These are phyloP conservation scores for Talaromyces piceae DNA, from an alignment of 2,329 filamentous ascomycete species.

Conservation along the genomic window DNA sequence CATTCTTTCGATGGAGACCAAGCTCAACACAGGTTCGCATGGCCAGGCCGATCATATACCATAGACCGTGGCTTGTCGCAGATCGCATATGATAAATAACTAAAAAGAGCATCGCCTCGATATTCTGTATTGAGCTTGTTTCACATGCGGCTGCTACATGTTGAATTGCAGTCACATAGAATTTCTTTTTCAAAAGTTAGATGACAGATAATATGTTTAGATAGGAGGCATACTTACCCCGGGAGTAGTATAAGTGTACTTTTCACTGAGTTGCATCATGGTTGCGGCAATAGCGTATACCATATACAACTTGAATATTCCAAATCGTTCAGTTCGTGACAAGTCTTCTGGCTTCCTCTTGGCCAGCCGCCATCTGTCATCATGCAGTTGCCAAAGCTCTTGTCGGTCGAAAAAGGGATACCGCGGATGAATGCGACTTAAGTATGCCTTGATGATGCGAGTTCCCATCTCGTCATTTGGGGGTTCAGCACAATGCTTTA, in stretches of 20 bases:
- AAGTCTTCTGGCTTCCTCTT: constrained; percentile 30
- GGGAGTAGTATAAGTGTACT: constrained; percentile 35
- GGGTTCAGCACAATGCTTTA: constrained; percentile 38
- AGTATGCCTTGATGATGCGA: constrained; percentile 40
- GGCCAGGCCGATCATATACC: constrained; percentile 49
- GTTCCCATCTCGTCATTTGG: constrained; percentile 41
- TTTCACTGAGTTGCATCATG: constrained; percentile 42
- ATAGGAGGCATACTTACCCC: constrained; percentile 26
- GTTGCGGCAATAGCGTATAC: constrained; percentile 47
- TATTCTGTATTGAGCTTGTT: constrained; percentile 44
- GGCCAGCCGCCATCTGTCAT: constrained; percentile 31
- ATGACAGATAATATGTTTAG: not conserved
- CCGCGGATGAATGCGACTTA: constrained; percentile 40
- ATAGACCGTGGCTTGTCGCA: constrained; percentile 44
- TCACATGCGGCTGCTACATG: constrained; percentile 44
- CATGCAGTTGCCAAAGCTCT: constrained; percentile 40
- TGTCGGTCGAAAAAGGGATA: constrained; percentile 45
- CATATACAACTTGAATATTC: constrained; percentile 46
- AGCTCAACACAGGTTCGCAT: constrained; percentile 49
- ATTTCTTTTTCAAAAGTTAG: constrained; percentile 29
- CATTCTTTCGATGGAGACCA: constrained; percentile 43
- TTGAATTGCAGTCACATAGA: constrained; percentile 44
- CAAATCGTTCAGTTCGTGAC: constrained; percentile 33
- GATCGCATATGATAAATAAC: constrained; percentile 47
- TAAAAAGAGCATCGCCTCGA: constrained; percentile 46